phyloP scores from a whole-genome alignment of 192 early-diverging fungal species.

The Coemansia sp. region DNA sequence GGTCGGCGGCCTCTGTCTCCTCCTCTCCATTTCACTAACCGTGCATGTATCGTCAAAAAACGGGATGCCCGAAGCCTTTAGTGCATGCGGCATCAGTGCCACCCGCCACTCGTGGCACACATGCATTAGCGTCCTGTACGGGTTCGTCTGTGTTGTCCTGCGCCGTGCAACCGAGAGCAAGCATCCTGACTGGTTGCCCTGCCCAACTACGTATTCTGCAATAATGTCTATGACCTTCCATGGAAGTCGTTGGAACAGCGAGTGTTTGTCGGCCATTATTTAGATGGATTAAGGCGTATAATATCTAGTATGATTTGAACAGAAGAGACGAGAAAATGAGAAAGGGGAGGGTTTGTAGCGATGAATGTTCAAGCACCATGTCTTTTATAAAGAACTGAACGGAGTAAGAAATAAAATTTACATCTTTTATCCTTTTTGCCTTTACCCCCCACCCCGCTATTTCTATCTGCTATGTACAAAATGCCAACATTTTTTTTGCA shows the following conservation, averaged over 20 bases:
- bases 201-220: neutral
- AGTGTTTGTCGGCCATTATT: neutral
- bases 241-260: slow-evolving; percentile 8
- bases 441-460: too few species aligned
- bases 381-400: neutral
- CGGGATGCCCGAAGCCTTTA: neutral
- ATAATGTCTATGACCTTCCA: slow-evolving; percentile 23
- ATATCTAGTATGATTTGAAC: neutral
- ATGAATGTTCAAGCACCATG: too few species aligned
- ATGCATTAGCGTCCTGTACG: slow-evolving; percentile 1
- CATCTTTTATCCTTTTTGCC: too few species aligned
- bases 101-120: neutral
- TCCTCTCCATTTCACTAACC: slow-evolving; percentile 1
- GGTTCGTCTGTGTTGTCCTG: neutral
- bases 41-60: neutral
- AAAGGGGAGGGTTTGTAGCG: neutral
- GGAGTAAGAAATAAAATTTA: too few species aligned
- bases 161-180: neutral
- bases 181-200: neutral
- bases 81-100: slow-evolving; percentile 3
- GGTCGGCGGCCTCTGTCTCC: neutral
- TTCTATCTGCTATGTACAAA: too few species aligned
- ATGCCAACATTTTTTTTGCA: too few species aligned
- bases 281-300: neutral
- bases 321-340: neutral